Base-by-base conservation (phyloP, 768 basidiomycete genomes). In the Amanita subjunquillea region DNA sequence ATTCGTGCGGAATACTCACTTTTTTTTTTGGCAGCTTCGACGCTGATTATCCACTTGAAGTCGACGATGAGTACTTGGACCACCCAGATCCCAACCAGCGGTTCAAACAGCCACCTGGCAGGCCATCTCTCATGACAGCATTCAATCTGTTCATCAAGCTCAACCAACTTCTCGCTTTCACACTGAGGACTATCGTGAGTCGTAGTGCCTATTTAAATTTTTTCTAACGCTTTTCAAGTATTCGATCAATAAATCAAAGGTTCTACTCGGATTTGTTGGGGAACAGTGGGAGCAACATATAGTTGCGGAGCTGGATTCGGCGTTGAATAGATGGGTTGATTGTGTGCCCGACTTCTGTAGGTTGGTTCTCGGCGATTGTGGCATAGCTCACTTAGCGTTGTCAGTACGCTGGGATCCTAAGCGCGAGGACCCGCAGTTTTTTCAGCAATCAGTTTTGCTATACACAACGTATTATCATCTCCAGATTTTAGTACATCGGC, bases 51-150 rank as follows among this genome's bases (percentile, higher is more conserved):
- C 79, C 77, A 1, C 63, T 82, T 2, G 76, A 78, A 53, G 84
- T 85, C 39, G 76, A 80, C 56, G 86, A 88, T 61, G 84, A 87
- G 59, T 89, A 83, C 58, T 91, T 87, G 87, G 76, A 81, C 13
- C 69, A 74, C 51, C 71, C 69, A 27, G 81, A 82, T 55, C 78
- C 78, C 0, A 68, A 72, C 2, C 69, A 74, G 38, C 75, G 77
- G 2, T 90, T 87, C 68, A 78, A 79, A 53, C 89, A 91, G 59
- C 89, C 89, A 0, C 65, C 75, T 2, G 74, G 71, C 25, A 82
- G 78, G 62, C 80, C 82, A 0, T 82, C 81, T 2, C 62, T 65
- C 13, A 60, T 86, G 9, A 65, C 81, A 0, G 76, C 73, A 29
- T 85, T 87, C 62, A 72, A 78, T 32, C 68, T 74, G 37, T 68